Percentiles rank a stretch among this genome's conserved stretches.
Conservation (phyloP, 257 asterid genomes). For the Solanum gracilifrons region DNA sequence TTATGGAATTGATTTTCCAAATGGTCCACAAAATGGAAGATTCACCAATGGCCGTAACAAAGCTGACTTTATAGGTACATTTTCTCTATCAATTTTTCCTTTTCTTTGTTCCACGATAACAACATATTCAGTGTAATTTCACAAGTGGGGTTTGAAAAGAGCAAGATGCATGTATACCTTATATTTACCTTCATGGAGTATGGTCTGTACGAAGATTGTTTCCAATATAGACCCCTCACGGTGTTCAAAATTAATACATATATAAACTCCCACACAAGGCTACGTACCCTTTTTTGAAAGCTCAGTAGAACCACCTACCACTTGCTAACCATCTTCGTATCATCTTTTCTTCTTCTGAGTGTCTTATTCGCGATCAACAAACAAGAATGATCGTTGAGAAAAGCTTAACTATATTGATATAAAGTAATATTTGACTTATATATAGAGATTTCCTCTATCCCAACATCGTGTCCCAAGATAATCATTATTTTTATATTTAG, state of each 20-base stretch:
- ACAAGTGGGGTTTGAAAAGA: rapidly evolving
- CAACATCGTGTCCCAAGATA: neutral
- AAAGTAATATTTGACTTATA: neutral
- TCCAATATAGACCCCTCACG: no score
- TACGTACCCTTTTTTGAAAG: neutral
- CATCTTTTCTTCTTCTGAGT: neutral
- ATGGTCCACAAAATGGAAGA: conserved; percentile 38
- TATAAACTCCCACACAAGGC: neutral
- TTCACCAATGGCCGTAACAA: conserved; percentile 37
- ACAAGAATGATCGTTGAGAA: neutral
- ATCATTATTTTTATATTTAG: neutral
- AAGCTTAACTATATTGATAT: neutral
- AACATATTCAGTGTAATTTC: no score
- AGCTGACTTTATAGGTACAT: conserved; percentile 28
- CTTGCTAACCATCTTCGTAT: neutral
- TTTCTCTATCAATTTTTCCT: no score
- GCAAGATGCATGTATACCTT: no score
- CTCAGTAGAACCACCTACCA: neutral
- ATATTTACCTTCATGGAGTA: neutral
- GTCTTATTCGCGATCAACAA: neutral
- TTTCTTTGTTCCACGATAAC: no score
- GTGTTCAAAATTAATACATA: neutral
- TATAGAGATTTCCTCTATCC: neutral
- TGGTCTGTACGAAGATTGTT: no score
- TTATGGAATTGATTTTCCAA: conserved; percentile 45